Evolutionary conservation across 805 yeast species (phyloP).

Genomic region (Kazachstania martiniae): DNA sequence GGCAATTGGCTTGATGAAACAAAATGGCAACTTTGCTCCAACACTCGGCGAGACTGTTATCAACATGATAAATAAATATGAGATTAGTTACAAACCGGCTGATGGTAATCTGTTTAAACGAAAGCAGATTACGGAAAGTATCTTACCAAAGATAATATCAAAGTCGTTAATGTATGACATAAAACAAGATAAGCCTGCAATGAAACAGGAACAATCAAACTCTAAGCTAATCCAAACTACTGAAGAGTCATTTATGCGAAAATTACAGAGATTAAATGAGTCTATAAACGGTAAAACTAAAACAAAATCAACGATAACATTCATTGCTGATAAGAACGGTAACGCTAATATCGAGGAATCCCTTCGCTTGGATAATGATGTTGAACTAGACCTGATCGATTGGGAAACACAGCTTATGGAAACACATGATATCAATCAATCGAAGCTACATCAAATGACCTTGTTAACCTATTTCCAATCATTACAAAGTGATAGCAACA

Average conservation of each 20-base stretch:
- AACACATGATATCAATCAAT: slow-evolving; percentile 7
- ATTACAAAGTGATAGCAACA: too few relatives aligned
- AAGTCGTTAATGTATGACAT: neutral
- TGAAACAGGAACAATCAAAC: too few relatives aligned
- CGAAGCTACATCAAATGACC: slow-evolving; percentile 9
- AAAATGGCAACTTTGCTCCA: neutral
- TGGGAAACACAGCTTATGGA: slow-evolving; percentile 16
- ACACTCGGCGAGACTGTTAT: slow-evolving; percentile 6
- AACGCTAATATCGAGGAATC: neutral
- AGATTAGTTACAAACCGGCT: slow-evolving; percentile 9
- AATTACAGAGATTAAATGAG: too few relatives aligned
- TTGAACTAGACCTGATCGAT: slow-evolving; percentile 16
- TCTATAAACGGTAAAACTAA: too few relatives aligned
- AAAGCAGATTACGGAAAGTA: slow-evolving; percentile 1
- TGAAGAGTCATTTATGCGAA: too few relatives aligned
- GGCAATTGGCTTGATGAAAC: slow-evolving; percentile 5
- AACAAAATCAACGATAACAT: too few relatives aligned
- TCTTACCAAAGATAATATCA: slow-evolving; percentile 4
- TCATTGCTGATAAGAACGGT: too few relatives aligned
- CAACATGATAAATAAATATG: slow-evolving; percentile 14
- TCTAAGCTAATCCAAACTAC: too few relatives aligned
- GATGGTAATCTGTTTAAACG: slow-evolving; percentile 16
- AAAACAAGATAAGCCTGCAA: neutral
- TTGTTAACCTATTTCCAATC: slow-evolving; percentile 8
- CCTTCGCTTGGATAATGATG: slow-evolving; percentile 13